Percentiles rank a stretch among this genome's conserved stretches.
These are phyloP conservation scores for Hygrocybe coccinea DNA, from an alignment of 768 basidiomycete species.

Conservation along the genomic window DNA sequence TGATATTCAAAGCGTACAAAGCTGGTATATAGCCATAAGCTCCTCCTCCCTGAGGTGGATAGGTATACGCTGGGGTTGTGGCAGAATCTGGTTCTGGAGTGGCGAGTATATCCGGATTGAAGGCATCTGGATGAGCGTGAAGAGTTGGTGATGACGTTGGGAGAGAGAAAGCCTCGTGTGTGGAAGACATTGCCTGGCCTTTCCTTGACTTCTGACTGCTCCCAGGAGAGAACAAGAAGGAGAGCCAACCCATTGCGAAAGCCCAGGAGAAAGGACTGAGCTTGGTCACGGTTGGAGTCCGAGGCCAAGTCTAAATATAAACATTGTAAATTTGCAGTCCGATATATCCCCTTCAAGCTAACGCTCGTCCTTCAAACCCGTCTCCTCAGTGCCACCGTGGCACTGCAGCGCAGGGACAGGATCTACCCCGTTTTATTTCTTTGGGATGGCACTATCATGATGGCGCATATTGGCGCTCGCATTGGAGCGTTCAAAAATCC, in stretches of 20 bases:
- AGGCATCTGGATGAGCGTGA: conserved; percentile 52
- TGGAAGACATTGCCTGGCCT: conserved; percentile 68
- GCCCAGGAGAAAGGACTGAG: too few species aligned
- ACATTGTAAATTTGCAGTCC: too few species aligned
- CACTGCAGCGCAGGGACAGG: too few species aligned
- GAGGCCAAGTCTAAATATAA: too few species aligned
- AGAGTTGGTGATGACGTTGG: conserved; percentile 65
- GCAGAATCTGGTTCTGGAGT: conserved; percentile 47
- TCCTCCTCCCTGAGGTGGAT: conserved; percentile 62
- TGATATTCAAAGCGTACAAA: conserved; percentile 36
- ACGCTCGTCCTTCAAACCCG: too few species aligned
- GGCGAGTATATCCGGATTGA: conserved; percentile 49
- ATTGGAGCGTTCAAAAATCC: too few species aligned
- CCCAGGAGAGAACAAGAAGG: conserved; percentile 57
- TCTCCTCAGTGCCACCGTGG: too few species aligned
- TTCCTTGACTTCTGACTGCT: conserved; percentile 45
- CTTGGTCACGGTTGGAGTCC: too few species aligned
- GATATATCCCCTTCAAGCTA: too few species aligned
- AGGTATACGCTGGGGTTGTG: conserved; percentile 58
- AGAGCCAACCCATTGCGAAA: conserved; percentile 64
- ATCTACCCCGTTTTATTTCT: too few species aligned
- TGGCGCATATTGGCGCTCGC: too few species aligned
- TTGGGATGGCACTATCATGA: too few species aligned
- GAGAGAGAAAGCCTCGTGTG: conserved; percentile 85
- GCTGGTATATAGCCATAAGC: conserved; percentile 59